A percentile compares a stretch with the other conserved stretches of the same genome.
These are phyloP conservation scores for Fusarium coicis DNA, from an alignment of 2,329 filamentous ascomycete genomes.

Conservation along the genomic window DNA sequence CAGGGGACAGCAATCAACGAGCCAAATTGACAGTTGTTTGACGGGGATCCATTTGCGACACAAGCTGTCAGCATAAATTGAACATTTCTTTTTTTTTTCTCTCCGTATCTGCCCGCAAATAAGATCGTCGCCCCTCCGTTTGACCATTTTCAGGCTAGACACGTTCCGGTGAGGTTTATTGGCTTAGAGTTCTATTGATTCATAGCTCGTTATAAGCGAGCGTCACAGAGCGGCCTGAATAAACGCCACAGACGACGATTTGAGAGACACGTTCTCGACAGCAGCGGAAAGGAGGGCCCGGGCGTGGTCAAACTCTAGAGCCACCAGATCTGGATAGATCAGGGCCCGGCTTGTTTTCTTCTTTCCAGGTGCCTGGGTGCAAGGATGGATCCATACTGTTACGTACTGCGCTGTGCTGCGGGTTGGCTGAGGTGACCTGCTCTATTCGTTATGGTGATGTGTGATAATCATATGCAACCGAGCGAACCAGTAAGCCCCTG, in stretches of 20 bases:
- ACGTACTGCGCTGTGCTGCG: not conserved
- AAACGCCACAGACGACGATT: not conserved
- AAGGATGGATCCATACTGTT: not conserved
- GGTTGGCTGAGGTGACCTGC: not conserved
- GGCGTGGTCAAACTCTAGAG: not conserved
- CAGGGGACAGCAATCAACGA: not conserved
- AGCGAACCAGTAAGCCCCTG: not conserved
- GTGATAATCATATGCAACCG: constrained; percentile 13
- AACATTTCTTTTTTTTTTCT: not conserved
- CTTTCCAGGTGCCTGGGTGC: not conserved
- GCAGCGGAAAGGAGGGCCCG: not conserved
- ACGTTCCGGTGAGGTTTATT: not conserved
- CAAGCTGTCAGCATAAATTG: not conserved
- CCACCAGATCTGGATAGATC: constrained; percentile 1
- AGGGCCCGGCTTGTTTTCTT: not conserved
- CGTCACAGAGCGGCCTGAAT: not conserved
- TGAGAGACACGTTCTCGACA: not conserved
- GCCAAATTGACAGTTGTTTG: not conserved
- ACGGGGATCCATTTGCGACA: not conserved
- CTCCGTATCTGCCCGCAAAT: not conserved
- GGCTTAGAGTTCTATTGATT: not conserved
- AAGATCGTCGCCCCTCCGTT: not conserved
- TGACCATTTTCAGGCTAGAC: not conserved
- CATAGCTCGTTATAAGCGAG: not conserved
- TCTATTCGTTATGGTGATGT: constrained; percentile 2